Evolutionary conservation across 495 filamentous ascomycete species (phyloP).

Genomic region (Schizothecium vesticola): DNA sequence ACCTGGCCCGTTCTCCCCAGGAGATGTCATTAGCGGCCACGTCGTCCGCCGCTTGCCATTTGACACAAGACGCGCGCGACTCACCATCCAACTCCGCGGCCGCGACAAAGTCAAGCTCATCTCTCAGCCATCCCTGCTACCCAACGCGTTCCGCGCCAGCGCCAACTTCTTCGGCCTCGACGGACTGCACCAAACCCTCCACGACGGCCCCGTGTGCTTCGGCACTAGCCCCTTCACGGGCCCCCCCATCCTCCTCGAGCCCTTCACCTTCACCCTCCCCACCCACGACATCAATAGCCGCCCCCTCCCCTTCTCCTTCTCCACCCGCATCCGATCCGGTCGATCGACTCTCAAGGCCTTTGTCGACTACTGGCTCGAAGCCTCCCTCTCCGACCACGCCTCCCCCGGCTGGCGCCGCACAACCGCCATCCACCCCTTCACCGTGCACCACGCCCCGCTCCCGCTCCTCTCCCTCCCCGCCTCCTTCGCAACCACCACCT

Average conservation of each 20-base stretch:
- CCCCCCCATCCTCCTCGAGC: not conserved
- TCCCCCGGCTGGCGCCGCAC: not conserved
- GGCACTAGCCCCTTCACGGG: not conserved
- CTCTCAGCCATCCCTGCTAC: not conserved
- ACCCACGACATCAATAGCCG: not conserved
- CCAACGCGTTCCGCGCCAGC: not conserved
- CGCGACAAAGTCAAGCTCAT: conserved; percentile 6
- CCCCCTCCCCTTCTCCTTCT: conserved; percentile 1
- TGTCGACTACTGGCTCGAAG: conserved; percentile 5
- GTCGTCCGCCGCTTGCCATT: not conserved
- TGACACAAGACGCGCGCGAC: not conserved
- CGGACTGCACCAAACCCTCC: not conserved
- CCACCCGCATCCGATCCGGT: not conserved
- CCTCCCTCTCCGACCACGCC: conserved; percentile 1
- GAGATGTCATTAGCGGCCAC: not conserved
- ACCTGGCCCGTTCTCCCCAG: not conserved
- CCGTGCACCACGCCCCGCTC: not conserved
- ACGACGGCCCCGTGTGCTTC: not conserved
- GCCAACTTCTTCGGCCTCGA: not conserved
- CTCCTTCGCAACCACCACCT: not conserved
- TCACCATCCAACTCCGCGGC: not conserved
- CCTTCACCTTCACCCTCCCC: conserved; percentile 4
- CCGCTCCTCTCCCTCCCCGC: not conserved
- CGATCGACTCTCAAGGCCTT: not conserved
- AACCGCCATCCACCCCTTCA: not conserved